Evolutionary conservation across 257 asterid genomes (phyloP).

Genomic region (Leptodermis oblonga): DNA sequence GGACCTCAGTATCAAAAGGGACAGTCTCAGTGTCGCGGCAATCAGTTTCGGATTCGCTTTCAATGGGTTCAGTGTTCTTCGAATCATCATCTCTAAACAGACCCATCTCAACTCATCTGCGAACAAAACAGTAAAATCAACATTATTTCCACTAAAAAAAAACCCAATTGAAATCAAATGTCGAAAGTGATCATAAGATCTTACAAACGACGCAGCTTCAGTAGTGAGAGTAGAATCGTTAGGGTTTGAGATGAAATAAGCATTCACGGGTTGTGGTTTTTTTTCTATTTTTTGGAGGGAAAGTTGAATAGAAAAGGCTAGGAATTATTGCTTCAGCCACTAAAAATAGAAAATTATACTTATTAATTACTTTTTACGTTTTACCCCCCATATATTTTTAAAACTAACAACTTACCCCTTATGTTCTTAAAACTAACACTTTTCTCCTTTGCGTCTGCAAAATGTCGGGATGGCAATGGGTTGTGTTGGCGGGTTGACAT

Average conservation of each 20-base stretch:
- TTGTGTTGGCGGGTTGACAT: too few species aligned
- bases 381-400: too few species aligned
- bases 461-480: too few species aligned
- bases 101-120: conserved; percentile 44
- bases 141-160: not conserved
- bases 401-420: too few species aligned
- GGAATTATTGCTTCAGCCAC: not conserved
- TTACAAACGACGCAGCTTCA: not conserved
- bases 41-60: conserved; percentile 22
- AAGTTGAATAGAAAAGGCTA: conserved; percentile 6
- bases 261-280: conserved; percentile 6
- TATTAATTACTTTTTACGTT: too few species aligned
- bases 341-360: too few species aligned
- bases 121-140: not conserved
- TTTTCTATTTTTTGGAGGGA: conserved; percentile 54
- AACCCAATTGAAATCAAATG: not conserved
- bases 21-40: conserved; percentile 34
- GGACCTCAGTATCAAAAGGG: conserved; percentile 36
- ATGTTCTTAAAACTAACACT: too few species aligned
- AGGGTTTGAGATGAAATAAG: conserved; percentile 29
- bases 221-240: conserved; percentile 2
- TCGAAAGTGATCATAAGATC: not conserved
- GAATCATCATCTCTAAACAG: conserved; percentile 23
- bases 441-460: too few species aligned
- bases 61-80: conserved; percentile 10